Evolutionary conservation across 768 basidiomycete genomes (phyloP), one percentile per base, ranked within the genome.

Genomic region (Agaricus sinodeliciosus): DNA sequence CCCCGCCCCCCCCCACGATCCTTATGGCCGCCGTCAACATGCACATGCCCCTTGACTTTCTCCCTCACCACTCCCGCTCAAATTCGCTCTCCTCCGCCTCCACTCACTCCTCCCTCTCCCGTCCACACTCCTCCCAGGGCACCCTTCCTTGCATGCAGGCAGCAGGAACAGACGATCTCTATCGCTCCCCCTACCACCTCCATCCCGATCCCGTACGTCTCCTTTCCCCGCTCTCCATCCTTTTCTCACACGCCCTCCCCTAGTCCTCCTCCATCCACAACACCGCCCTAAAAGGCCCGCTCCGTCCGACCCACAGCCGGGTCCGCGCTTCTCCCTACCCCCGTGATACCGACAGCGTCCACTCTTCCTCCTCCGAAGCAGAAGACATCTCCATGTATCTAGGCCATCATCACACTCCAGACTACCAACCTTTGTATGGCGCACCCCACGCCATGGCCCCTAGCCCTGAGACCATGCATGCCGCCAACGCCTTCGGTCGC

Each of bases 301-400:
- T 85, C 58, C 84, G 87, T 59, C 81, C 82, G 26, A 77, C 79
- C 55, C 88, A 90, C 69, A 83, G 84, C 67, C 81, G 90, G 58
- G 87, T 87, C 58, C 83, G 90, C 58, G 84, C 89, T 26, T 90
- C 89, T 49, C 90, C 90, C 42, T 93, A 93, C 68, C 86, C 88
- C 49, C 82, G 90, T 57, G 89, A 91, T 63, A 81, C 85, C 11
- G 87, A 90, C 72, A 86, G 84, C 63, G 86, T 90, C 57, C 87
- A 91, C 62, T 90, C 89, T 9, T 90, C 88, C 40, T 90, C 87
- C 49, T 86, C 84, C 69, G 90, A 92, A 71, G 84, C 89, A n/a
- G 90, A 93, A 60, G 90, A 92, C 65, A 76, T 90, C 57, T 75
- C 86, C 59, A 83, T 90, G 82, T 90, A 81, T 69, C 76, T 90